Base-by-base conservation (phyloP, 352 stramenopile genomes). In the Globisporangium polare region DNA sequence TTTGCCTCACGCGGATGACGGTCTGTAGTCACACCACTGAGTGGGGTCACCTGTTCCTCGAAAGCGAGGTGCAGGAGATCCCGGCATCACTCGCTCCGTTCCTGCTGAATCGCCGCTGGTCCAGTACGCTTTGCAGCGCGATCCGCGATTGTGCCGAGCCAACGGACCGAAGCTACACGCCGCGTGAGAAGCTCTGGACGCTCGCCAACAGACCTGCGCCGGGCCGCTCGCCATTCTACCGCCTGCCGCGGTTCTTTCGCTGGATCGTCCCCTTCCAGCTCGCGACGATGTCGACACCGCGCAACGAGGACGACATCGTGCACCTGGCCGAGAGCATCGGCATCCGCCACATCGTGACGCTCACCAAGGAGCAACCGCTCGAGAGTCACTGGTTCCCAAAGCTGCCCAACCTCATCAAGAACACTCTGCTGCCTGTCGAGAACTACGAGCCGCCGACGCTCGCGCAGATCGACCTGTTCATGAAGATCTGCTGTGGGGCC, bases 381-480 rank as follows among this genome's bases (percentile, higher is more conserved):
- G 45, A 58, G n/a, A 43, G 10, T 29, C 41, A 51, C 0, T 82
- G 73, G 73, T 79, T 77, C 46, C 60, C 66, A 0, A 56, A 35
- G 0, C 22, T 69, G 8, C 66, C 65, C 3, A 62, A 58, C 53
- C 49, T 37, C 42, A 51, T 63, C 35, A 55, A 59, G 46, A 74
- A 78, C 65, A 84, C 73, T 13, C 78, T 86, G 15, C 49, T 90
- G 0, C 67, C 77, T 1, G 73, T 88, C 15, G 54, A 41, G n/a
- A 90, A 90, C 53, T 90, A 87, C 61, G 66, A 72, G 17, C 64
- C 78, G 12, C 78, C 80, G 7, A 77, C 68, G 12, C 66, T 81
- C 17, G 68, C 78, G 22, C 80, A 88, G 58, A 84, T 88, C 51
- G 72, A 88, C 42, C 41, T 84, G 27, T 88, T 90, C 65, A 83